Percentiles rank a stretch among this genome's conserved stretches.
Evolutionary conservation across 192 early-diverging fungal genomes (phyloP).

Genomic region (Gamsiella multidivaricata): DNA sequence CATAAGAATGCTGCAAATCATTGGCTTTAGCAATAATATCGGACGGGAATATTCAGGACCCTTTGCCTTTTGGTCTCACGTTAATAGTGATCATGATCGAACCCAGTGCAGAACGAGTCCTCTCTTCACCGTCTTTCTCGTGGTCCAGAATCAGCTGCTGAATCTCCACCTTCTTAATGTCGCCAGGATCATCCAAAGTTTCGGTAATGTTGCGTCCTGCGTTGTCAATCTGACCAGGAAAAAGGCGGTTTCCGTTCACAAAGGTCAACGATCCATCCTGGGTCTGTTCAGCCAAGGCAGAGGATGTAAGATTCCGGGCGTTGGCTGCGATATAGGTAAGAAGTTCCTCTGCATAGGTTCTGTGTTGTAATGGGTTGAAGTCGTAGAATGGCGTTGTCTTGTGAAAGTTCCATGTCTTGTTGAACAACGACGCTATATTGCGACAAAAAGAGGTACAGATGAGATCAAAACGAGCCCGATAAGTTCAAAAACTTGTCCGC

Average conservation of each 20-base stretch:
- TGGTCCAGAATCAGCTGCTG: slow-evolving; percentile 13
- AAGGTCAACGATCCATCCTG: not conserved
- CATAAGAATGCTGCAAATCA: too few relatives aligned
- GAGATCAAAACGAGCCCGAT: not conserved
- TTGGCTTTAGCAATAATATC: too few relatives aligned
- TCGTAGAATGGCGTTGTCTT: slow-evolving; percentile 43
- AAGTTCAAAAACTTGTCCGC: not conserved
- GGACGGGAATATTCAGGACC: too few relatives aligned
- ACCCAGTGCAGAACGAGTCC: not conserved
- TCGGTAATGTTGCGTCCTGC: slow-evolving; percentile 26
- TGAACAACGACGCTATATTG: slow-evolving; percentile 18
- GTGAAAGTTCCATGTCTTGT: slow-evolving; percentile 46
- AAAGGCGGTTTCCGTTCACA: not conserved
- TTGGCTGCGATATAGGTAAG: slow-evolving; percentile 35
- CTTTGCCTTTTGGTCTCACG: slow-evolving; percentile 40
- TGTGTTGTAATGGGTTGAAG: slow-evolving; percentile 8
- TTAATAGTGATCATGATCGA: slow-evolving; percentile 31
- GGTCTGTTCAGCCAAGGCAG: not conserved
- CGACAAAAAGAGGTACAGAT: not conserved
- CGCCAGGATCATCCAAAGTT: slow-evolving; percentile 26
- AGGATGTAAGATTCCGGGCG: slow-evolving; percentile 21
- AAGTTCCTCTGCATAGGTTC: slow-evolving; percentile 31
- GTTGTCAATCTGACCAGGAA: slow-evolving; percentile 36
- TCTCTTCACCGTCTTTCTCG: not conserved
- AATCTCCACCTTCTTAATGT: slow-evolving; percentile 29